Evolutionary conservation across 192 early-diverging fungal species (phyloP).

Genomic region (Podila verticillata): DNA sequence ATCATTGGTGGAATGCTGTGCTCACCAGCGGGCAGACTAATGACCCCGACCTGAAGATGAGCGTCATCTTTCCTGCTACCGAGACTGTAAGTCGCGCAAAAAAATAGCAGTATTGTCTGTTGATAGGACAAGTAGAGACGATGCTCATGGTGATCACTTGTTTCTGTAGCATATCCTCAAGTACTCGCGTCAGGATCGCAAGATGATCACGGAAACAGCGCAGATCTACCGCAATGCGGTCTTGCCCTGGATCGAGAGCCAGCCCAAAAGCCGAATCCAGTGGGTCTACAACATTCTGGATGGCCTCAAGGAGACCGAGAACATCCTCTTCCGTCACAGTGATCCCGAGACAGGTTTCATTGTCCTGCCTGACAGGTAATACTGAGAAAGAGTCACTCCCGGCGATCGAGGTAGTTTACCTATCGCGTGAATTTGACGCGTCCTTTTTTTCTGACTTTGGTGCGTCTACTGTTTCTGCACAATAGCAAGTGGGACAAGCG

Average conservation of each 20-base stretch:
- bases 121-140: background rate
- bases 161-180: conserved; percentile 70
- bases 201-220: conserved; percentile 72
- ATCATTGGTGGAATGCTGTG: conserved; percentile 69
- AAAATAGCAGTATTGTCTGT: background rate
- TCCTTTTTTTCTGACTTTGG: background rate
- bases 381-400: background rate
- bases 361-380: conserved; percentile 76
- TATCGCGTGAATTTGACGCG: background rate
- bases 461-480: too few relatives aligned
- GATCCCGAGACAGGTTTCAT: conserved; percentile 74
- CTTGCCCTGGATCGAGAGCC: conserved; percentile 68
- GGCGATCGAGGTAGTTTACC: too few relatives aligned
- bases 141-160: background rate
- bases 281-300: conserved; percentile 86
- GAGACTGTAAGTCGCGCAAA: conserved; percentile 48
- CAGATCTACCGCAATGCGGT: conserved; percentile 62
- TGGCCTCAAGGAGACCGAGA: conserved; percentile 70
- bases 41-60: conserved; percentile 65
- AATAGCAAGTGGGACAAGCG: conserved; percentile 77
- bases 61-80: conserved; percentile 72
- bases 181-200: conserved; percentile 69
- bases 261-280: conserved; percentile 67
- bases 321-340: conserved; percentile 68
- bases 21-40: conserved; percentile 19